A percentile compares a stretch with the other conserved stretches of the same genome.
Conservation (phyloP, 108 stramenopile species). For the Skeletonema menzelii region DNA sequence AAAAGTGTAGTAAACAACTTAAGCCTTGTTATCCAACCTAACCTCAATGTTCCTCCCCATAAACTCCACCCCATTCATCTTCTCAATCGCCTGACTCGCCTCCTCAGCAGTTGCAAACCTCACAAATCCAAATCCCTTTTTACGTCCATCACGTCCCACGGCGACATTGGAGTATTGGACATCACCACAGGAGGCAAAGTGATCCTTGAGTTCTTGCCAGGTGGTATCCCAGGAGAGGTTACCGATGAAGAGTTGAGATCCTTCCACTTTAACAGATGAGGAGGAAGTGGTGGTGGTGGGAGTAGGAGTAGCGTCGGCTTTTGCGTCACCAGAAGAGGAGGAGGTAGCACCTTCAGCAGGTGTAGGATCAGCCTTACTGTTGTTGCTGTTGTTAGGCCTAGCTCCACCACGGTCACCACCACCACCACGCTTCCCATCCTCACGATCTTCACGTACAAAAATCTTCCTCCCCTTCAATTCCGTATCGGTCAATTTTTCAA, state of each 20-base stretch:
- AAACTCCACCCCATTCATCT: constrained; percentile 81
- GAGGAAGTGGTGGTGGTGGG: background rate
- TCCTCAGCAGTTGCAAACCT: constrained; percentile 77
- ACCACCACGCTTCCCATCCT: constrained; percentile 36
- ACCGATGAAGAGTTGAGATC: constrained; percentile 76
- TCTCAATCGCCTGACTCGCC: constrained; percentile 80
- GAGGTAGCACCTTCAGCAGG: constrained; percentile 26
- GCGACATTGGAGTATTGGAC: constrained; percentile 81
- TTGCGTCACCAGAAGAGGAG: no score
- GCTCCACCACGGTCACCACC: constrained; percentile 26
- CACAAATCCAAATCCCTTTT: constrained; percentile 91
- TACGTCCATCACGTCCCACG: constrained; percentile 57
- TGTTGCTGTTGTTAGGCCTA: background rate
- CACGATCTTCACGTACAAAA: constrained; percentile 59
- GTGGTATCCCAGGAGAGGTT: constrained; percentile 80
- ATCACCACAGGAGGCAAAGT: constrained; percentile 74
- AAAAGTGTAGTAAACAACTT: background rate
- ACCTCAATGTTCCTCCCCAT: constrained; percentile 76
- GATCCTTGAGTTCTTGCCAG: constrained; percentile 91
- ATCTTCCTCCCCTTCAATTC: constrained; percentile 65
- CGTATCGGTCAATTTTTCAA: constrained; percentile 70
- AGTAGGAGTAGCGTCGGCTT: background rate
- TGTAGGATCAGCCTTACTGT: background rate
- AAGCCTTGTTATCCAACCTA: constrained; percentile 72
- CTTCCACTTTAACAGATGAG: background rate